Base-by-base conservation (phyloP, 1,284 basidiomycete genomes). In the Fomitiporia mediterranea region DNA sequence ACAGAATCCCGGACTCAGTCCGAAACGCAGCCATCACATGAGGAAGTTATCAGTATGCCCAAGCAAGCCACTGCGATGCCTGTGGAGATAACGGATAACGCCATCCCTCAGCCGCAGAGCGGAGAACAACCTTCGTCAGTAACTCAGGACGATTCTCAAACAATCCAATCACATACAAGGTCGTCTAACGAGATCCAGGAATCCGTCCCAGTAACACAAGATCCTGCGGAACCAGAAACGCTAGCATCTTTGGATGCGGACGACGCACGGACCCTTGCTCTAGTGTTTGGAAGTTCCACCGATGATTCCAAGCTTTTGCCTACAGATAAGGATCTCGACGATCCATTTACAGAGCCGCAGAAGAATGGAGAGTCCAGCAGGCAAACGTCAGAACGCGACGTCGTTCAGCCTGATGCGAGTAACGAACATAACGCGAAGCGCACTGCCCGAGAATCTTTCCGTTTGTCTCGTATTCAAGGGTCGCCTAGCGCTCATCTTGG, bases 401-500 rank as follows among this genome's bases (percentile, higher is more conserved):
- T 34, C 13, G 13, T 6, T 6, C 32, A 34, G 6, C 13, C 23
- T 15, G 25, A 27, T 15, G 3, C n/a, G n/a, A n/a, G 17, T 17
- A 17, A 19, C 4, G 37, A n/a, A 39, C 23, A 23, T n/a, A 42
- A n/a, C 27, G 6, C 11, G 3, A 40, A 28, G n/a, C 51, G 23
- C 4, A n/a, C 4, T 17, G n/a, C n/a, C 9, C 38, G 51, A 28
- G 38, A 39, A 42, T 21, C 23, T 11, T 23, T 28, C 13, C 27
- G 38, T 42, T 32, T 52, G 27, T 46, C 44, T 40, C 51, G 30
- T 30, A 9, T 27, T 13, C 53, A 55, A 25, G 25, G 30, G n/a
- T 55, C 53, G 27, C 44, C 53, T 5, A 39, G 21, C 8, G 17
- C 53, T 13, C 46, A 47, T 25, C 53, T 48, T 47, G 44, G 53